phyloP scores from a whole-genome alignment of 345 rosid genomes.

The Lepidium aucheri region DNA sequence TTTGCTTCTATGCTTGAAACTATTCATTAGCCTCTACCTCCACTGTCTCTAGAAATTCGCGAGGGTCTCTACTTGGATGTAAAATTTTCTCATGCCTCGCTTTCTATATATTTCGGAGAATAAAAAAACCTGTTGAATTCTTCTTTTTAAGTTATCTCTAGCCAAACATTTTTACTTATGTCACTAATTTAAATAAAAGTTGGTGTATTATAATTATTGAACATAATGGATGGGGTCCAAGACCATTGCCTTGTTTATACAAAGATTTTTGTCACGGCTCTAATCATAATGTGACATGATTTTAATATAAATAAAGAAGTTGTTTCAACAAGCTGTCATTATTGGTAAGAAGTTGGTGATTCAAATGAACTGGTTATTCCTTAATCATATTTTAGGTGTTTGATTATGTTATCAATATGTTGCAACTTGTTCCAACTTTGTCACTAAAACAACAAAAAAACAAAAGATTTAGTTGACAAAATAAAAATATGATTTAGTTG shows the following conservation, averaged over 20 bases:
- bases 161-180: neutral
- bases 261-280: neutral
- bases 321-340: constrained; percentile 6
- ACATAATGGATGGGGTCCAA: too few species aligned
- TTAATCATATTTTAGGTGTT: constrained; percentile 6
- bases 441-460: neutral
- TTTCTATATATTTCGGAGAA: too few species aligned
- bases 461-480: neutral
- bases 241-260: too few species aligned
- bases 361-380: constrained; percentile 22
- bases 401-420: neutral
- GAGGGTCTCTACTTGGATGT: too few species aligned
- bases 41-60: too few species aligned
- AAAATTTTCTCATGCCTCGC: too few species aligned
- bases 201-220: too few species aligned
- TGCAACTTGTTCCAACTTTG: neutral
- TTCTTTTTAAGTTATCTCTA: too few species aligned
- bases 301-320: neutral
- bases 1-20: too few species aligned
- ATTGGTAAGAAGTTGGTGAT: constrained; percentile 19
- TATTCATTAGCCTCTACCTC: too few species aligned
- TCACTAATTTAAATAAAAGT: neutral
- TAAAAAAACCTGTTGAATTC: too few species aligned
- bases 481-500: neutral
- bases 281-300: neutral